These are phyloP conservation scores for Pleurotus sapidus DNA, from an alignment of 768 basidiomycete genomes.

Conservation along the genomic window DNA sequence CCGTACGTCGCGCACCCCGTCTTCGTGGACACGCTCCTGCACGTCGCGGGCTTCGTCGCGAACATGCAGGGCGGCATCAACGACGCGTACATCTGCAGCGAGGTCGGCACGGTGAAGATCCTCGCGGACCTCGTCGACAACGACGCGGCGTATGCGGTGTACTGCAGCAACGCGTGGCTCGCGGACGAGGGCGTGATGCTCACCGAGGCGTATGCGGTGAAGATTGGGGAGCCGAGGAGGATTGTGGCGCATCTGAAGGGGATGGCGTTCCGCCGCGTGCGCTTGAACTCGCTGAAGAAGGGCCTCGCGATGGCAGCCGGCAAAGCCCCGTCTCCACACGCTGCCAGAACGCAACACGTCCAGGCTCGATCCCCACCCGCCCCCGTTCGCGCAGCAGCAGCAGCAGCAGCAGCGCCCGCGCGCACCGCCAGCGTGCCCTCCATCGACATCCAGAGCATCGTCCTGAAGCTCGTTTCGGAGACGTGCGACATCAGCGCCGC, in stretches of 20 bases:
- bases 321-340: background rate
- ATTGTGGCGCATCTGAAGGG: slow-evolving; percentile 58
- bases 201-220: slow-evolving; percentile 51
- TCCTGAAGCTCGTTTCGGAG: slow-evolving; percentile 36
- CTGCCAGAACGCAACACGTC: background rate
- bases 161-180: slow-evolving; percentile 44
- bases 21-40: slow-evolving; percentile 66
- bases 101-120: slow-evolving; percentile 45
- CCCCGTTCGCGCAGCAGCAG: background rate
- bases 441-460: slow-evolving; percentile 17
- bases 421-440: background rate
- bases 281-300: slow-evolving; percentile 45
- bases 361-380: background rate
- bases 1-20: slow-evolving; percentile 47
- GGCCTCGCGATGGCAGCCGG: slow-evolving; percentile 35
- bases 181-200: slow-evolving; percentile 41
- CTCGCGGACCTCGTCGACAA: slow-evolving; percentile 40
- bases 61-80: slow-evolving; percentile 50
- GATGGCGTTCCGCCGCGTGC: slow-evolving; percentile 58
- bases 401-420: background rate
- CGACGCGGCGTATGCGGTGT: slow-evolving; percentile 43
- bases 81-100: slow-evolving; percentile 63
- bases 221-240: slow-evolving; percentile 25
- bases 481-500: slow-evolving; percentile 37
- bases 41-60: slow-evolving; percentile 67